Evolutionary conservation across 2,329 filamentous ascomycete genomes (phyloP).

Genomic region (Penicillium sp.): DNA sequence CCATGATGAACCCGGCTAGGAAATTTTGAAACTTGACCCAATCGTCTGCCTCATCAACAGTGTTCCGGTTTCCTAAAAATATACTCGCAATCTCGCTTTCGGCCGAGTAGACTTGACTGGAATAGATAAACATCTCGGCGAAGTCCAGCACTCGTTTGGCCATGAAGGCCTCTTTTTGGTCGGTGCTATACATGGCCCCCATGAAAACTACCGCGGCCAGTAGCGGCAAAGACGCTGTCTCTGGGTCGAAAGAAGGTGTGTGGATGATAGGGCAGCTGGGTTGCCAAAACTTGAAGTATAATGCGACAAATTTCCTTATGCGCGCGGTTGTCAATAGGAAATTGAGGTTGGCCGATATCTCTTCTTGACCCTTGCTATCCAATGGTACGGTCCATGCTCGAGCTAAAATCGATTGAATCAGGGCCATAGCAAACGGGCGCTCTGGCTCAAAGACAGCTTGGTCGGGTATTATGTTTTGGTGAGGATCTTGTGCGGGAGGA

Average conservation of each 20-base stretch:
- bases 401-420: conserved; percentile 43
- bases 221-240: conserved; percentile 38
- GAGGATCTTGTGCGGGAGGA: conserved; percentile 20
- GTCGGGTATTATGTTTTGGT: conserved; percentile 19
- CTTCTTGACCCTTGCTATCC: conserved; percentile 39
- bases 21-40: conserved; percentile 44
- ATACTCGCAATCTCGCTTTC: conserved; percentile 41
- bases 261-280: conserved; percentile 48
- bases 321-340: conserved; percentile 43
- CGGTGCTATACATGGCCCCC: conserved; percentile 48
- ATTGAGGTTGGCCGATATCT: conserved; percentile 40
- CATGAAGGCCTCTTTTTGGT: conserved; percentile 38
- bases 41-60: conserved; percentile 25
- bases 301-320: conserved; percentile 42
- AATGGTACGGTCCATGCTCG: conserved; percentile 41
- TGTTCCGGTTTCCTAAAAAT: conserved; percentile 27
- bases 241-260: conserved; percentile 42
- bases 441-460: conserved; percentile 37
- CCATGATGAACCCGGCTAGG: conserved; percentile 46
- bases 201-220: conserved; percentile 44
- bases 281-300: conserved; percentile 51
- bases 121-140: conserved; percentile 47
- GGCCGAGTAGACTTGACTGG: conserved; percentile 42
- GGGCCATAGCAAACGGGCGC: conserved; percentile 37
- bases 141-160: conserved; percentile 46